Percentiles rank a stretch among this genome's conserved stretches.
Evolutionary conservation across 176 grass and related monocot species (phyloP).

Genomic region (Ananas comosus): DNA sequence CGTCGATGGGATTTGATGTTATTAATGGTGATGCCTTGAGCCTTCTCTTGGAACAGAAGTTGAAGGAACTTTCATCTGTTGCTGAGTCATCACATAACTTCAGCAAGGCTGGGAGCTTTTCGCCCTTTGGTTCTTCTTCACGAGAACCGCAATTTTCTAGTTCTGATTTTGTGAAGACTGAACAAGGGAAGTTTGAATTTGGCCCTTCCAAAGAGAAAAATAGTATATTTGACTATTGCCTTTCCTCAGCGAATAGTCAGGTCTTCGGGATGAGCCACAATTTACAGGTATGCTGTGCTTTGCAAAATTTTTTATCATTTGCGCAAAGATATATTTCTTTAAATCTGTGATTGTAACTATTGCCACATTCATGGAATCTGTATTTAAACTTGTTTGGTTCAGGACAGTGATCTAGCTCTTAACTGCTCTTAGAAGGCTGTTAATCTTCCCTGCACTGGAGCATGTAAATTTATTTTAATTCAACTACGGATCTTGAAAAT

Average conservation of each 20-base stretch:
- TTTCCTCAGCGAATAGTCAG: slow-evolving; percentile 39
- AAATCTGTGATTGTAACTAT: too few species aligned
- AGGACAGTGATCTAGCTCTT: too few species aligned
- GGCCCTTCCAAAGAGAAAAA: slow-evolving; percentile 29
- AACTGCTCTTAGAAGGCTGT: not conserved
- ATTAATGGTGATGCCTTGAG: slow-evolving; percentile 63
- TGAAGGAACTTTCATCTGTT: slow-evolving; percentile 52
- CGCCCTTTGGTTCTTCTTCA: slow-evolving; percentile 17
- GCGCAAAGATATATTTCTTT: not conserved
- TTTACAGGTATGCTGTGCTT: slow-evolving; percentile 24
- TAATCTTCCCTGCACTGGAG: not conserved
- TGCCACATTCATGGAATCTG: too few species aligned
- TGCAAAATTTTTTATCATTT: slow-evolving; percentile 1
- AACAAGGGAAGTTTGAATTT: slow-evolving; percentile 23
- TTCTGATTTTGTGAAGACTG: slow-evolving; percentile 5
- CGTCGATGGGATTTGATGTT: slow-evolving; percentile 38
- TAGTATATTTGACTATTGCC: slow-evolving; percentile 25
- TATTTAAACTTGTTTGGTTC: too few species aligned
- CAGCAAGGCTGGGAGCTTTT: slow-evolving; percentile 33
- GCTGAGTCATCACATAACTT: slow-evolving; percentile 50
- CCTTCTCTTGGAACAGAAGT: slow-evolving; percentile 67
- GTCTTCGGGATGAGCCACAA: slow-evolving; percentile 20
- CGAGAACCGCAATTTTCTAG: slow-evolving; percentile 22
- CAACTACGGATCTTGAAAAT: too few species aligned
- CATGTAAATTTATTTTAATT: not conserved